Conservation (phyloP, 2,329 filamentous ascomycete genomes). For the Verticillium isaacii region DNA sequence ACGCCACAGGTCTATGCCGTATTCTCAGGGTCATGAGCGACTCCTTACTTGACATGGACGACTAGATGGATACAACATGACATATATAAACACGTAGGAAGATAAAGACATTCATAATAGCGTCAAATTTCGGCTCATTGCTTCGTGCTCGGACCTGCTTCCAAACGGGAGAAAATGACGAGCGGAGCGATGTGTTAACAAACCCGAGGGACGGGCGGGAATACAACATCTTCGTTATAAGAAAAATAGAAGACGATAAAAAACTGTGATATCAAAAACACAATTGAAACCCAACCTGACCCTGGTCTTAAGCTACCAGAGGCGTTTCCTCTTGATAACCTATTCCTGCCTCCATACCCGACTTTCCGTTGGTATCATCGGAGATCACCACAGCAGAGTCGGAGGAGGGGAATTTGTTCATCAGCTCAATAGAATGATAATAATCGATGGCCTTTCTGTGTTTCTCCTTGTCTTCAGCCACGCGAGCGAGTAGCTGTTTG, state of each 20-base stretch:
- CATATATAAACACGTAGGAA: background rate
- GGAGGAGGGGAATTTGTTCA: background rate
- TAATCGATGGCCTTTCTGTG: background rate
- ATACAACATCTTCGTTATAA: too few relatives aligned
- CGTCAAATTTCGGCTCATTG: too few relatives aligned
- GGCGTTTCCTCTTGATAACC: too few relatives aligned
- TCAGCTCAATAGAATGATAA: background rate
- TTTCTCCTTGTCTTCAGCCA: background rate
- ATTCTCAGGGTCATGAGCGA: slow-evolving; percentile 1
- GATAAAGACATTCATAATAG: too few relatives aligned
- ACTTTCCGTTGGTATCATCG: background rate
- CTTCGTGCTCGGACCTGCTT: too few relatives aligned
- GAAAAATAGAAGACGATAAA: too few relatives aligned
- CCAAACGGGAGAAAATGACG: too few relatives aligned
- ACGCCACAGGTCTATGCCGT: background rate
- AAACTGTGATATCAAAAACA: too few relatives aligned
- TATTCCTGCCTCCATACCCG: background rate
- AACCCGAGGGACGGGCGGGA: too few relatives aligned
- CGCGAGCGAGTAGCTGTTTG: background rate
- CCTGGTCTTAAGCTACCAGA: too few relatives aligned
- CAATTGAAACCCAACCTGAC: too few relatives aligned
- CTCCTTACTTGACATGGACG: background rate
- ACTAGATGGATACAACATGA: background rate
- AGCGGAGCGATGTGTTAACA: too few relatives aligned
- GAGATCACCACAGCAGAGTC: background rate